Conservation (phyloP, 148 eudicot species). For the Silene conica region DNA sequence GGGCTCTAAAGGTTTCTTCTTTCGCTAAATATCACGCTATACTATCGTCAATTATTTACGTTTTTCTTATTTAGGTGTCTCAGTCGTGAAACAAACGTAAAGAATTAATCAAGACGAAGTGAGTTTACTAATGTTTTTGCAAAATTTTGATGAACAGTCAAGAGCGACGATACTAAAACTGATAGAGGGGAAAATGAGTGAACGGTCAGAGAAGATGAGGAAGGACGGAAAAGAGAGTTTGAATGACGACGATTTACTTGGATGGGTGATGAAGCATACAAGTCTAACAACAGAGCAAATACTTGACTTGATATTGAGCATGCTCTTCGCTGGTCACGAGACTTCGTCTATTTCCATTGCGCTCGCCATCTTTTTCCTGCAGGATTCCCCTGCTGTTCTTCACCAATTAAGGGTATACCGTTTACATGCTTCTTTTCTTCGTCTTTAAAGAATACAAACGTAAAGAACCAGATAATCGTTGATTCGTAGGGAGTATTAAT, state of each 20-base stretch:
- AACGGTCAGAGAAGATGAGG: constrained; percentile 37
- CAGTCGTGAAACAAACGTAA: too few species aligned
- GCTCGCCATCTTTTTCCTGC: constrained; percentile 80
- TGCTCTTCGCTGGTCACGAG: constrained; percentile 95
- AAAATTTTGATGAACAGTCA: constrained; percentile 45
- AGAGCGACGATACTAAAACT: constrained; percentile 66
- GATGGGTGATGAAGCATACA: constrained; percentile 87
- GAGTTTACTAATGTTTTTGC: too few species aligned
- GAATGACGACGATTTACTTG: constrained; percentile 79
- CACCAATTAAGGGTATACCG: constrained; percentile 59
- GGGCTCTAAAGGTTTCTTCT: constrained; percentile 56
- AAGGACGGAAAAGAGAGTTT: constrained; percentile 23
- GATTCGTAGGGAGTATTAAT: too few species aligned
- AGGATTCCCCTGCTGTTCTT: constrained; percentile 63
- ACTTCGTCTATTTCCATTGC: constrained; percentile 92
- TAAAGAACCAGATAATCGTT: too few species aligned
- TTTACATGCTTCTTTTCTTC: neutral
- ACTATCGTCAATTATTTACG: too few species aligned
- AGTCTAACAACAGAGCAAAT: constrained; percentile 85
- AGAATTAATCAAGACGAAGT: too few species aligned
- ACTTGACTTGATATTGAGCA: constrained; percentile 75
- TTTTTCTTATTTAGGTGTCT: too few species aligned
- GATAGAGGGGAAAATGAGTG: constrained; percentile 75
- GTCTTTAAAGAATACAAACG: too few species aligned
- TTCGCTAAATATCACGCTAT: too few species aligned